Percentiles rank a stretch among this genome's conserved stretches.
Evolutionary conservation across 192 early-diverging fungal genomes (phyloP).

Genomic region (Coemansia interrupta): DNA sequence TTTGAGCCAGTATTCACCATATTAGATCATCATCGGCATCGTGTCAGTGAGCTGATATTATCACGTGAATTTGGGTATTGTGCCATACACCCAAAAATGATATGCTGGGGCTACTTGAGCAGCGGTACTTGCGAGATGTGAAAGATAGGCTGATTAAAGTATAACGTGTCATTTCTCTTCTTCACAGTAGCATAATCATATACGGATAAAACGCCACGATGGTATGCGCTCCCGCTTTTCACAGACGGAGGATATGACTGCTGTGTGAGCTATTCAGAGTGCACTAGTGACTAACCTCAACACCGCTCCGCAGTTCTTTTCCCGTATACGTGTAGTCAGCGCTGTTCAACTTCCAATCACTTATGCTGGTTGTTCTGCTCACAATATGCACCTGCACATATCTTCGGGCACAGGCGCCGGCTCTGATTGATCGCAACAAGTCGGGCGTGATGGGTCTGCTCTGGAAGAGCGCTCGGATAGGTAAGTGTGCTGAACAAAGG

Average conservation of each 20-base stretch:
- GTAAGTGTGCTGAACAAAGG: slow-evolving; percentile 35
- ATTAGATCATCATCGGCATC: neutral
- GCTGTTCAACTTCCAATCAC: slow-evolving; percentile 92
- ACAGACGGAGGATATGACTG: too few species aligned
- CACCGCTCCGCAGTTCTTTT: neutral
- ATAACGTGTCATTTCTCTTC: too few species aligned
- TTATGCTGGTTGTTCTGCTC: slow-evolving; percentile 86
- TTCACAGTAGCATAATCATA: too few species aligned
- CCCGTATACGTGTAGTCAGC: slow-evolving; percentile 67
- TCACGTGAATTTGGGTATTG: neutral
- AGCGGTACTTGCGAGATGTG: too few species aligned
- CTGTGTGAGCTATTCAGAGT: too few species aligned
- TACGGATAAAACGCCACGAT: too few species aligned
- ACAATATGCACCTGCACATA: slow-evolving; percentile 97
- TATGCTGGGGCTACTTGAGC: neutral
- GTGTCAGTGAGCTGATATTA: neutral
- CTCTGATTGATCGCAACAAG: slow-evolving; percentile 83
- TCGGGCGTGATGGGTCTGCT: slow-evolving; percentile 83
- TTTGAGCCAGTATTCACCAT: too few species aligned
- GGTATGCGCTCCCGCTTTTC: too few species aligned
- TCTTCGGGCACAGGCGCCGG: slow-evolving; percentile 82
- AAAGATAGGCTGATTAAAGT: too few species aligned
- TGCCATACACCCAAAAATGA: neutral
- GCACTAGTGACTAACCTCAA: too few species aligned
- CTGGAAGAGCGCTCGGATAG: slow-evolving; percentile 93